phyloP scores from a whole-genome alignment of 345 rosid species.

The Turritis glabra region DNA sequence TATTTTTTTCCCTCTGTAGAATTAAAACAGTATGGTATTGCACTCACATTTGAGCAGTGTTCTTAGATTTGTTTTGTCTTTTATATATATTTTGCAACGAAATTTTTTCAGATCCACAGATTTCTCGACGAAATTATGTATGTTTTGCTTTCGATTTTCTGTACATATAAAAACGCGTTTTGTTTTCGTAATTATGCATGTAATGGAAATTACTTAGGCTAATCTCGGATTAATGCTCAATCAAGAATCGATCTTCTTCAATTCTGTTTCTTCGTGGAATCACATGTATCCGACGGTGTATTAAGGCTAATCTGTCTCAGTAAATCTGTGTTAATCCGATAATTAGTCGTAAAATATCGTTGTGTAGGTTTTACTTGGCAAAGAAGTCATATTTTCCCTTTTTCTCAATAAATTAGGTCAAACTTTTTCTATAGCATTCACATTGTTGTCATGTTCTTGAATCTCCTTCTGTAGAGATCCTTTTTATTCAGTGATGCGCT shows the following conservation, averaged over 20 bases:
- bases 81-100: neutral
- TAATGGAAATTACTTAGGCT: neutral
- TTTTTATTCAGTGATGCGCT: no score
- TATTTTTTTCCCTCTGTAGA: neutral
- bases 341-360: neutral
- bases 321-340: neutral
- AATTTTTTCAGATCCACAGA: constrained; percentile 17
- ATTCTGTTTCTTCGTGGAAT: neutral
- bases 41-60: neutral
- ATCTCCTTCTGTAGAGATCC: no score
- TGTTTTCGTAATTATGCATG: neutral
- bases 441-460: neutral
- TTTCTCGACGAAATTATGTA: neutral
- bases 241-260: neutral
- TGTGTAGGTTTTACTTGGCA: constrained; percentile 16
- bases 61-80: neutral
- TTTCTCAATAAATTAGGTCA: neutral
- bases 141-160: no score
- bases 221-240: neutral
- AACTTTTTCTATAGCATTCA: neutral
- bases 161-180: neutral
- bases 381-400: constrained; percentile 8
- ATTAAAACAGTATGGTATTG: neutral
- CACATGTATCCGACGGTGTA: neutral
- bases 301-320: neutral